These are phyloP conservation scores for Yarrowia galli DNA, from an alignment of 1,139 yeast genomes.

Conservation along the genomic window DNA sequence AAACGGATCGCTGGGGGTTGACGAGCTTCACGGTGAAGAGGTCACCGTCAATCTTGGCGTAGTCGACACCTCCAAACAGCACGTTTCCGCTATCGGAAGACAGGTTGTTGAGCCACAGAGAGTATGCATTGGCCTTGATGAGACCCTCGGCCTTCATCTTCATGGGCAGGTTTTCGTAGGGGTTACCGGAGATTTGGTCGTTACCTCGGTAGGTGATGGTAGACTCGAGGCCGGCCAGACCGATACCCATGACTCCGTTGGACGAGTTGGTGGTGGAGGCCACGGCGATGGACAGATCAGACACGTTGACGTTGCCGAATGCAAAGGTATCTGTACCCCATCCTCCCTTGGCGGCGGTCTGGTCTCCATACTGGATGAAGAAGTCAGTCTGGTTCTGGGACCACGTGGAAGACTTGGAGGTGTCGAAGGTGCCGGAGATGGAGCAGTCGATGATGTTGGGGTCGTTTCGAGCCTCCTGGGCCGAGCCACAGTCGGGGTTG, in stretches of 20 bases:
- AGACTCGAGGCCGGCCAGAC: conserved; percentile 52
- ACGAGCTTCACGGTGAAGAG: conserved; percentile 50
- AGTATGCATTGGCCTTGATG: conserved; percentile 58
- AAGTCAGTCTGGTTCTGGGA: conserved; percentile 48
- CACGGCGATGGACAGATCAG: conserved; percentile 47
- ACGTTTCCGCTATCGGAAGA: conserved; percentile 57
- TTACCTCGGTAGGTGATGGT: conserved; percentile 50
- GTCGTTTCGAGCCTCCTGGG: conserved; percentile 6
- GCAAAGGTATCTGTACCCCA: conserved; percentile 46
- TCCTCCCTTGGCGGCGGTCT: conserved; percentile 47
- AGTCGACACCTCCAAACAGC: conserved; percentile 67
- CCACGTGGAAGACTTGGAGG: conserved; percentile 43
- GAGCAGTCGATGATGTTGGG: conserved; percentile 38
- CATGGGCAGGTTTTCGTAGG: conserved; percentile 56
- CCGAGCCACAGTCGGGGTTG: conserved; percentile 44
- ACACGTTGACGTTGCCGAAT: conserved; percentile 41
- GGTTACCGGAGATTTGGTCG: conserved; percentile 35
- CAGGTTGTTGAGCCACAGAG: conserved; percentile 58
- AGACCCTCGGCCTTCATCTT: conserved; percentile 57
- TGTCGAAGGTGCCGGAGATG: conserved; percentile 43
- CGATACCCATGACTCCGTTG: conserved; percentile 51
- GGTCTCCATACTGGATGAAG: conserved; percentile 47
- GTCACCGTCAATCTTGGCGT: conserved; percentile 58
- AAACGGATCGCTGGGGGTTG: conserved; percentile 25
- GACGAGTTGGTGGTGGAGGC: conserved; percentile 48